Conservation (phyloP, 1,284 basidiomycete genomes). For the Xanthoconium separans region DNA sequence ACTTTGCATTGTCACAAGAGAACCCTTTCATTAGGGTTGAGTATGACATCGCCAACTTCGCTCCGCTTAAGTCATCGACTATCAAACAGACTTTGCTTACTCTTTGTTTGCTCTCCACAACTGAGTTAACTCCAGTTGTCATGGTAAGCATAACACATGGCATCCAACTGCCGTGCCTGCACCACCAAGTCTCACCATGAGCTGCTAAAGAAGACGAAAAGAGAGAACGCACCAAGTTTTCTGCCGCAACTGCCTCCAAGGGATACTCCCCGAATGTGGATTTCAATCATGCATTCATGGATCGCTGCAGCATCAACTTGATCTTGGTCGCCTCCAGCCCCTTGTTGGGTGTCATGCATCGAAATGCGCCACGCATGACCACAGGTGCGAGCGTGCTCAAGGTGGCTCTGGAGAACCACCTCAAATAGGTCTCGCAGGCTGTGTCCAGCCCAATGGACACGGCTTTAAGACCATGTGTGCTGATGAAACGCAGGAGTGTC, state of each 20-base stretch:
- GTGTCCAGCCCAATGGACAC: conserved; percentile 12
- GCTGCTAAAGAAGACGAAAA: neutral
- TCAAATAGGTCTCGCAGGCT: conserved; percentile 11
- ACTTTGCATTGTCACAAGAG: too few species aligned
- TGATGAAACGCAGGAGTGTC: conserved; percentile 7
- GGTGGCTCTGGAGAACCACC: conserved; percentile 7
- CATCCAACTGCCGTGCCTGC: conserved; percentile 4
- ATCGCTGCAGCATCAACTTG: conserved; percentile 1
- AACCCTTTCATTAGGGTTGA: too few species aligned
- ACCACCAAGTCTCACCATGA: neutral
- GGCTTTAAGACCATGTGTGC: neutral
- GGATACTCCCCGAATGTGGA: conserved; percentile 8
- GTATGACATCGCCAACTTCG: too few species aligned
- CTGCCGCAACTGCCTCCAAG: conserved; percentile 1
- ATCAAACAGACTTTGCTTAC: too few species aligned
- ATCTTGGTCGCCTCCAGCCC: neutral
- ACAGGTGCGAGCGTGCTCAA: neutral
- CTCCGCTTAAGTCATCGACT: too few species aligned
- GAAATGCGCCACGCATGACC: neutral
- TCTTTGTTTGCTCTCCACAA: too few species aligned
- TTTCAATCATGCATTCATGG: conserved; percentile 7
- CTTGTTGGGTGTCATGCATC: neutral
- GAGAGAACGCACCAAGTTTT: neutral
- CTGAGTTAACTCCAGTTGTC: too few species aligned
- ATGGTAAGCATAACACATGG: too few species aligned